phyloP scores from a whole-genome alignment of 768 basidiomycete species.

The Suillus sp. region DNA sequence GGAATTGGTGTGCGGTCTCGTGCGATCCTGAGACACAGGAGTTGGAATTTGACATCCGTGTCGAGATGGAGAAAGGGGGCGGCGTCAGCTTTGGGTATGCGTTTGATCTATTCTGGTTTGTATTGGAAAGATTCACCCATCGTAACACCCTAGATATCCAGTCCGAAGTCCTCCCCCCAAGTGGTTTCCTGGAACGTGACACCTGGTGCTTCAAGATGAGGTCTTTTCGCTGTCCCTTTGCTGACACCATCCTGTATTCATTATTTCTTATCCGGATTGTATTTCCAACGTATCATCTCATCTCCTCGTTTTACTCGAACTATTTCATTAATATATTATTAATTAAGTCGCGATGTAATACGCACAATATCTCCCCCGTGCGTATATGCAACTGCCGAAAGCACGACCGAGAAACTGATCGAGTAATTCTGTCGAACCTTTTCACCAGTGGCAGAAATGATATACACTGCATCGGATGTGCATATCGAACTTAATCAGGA shows the following conservation, averaged over 20 bases:
- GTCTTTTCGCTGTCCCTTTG: background rate
- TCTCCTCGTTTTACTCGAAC: background rate
- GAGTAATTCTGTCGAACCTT: background rate
- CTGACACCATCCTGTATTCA: background rate
- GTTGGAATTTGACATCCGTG: constrained; percentile 78
- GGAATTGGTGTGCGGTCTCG: constrained; percentile 83
- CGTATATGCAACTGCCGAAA: background rate
- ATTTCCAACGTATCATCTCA: background rate
- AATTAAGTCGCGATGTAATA: background rate
- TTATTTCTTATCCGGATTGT: background rate
- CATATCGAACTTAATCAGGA: background rate
- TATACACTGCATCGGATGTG: background rate
- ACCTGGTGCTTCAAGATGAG: background rate
- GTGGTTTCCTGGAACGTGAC: constrained; percentile 34
- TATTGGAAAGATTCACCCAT: constrained; percentile 8
- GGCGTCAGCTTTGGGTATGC: constrained; percentile 82
- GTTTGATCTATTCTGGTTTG: constrained; percentile 3
- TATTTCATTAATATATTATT: background rate
- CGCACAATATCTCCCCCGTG: background rate
- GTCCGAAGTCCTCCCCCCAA: constrained; percentile 46
- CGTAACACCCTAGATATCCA: constrained; percentile 39
- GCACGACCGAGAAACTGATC: background rate
- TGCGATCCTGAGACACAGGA: constrained; percentile 62
- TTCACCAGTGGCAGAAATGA: background rate
- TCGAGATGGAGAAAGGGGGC: constrained; percentile 81